Evolutionary conservation across 148 eudicot species (phyloP).

Genomic region (Polygonum aviculare): DNA sequence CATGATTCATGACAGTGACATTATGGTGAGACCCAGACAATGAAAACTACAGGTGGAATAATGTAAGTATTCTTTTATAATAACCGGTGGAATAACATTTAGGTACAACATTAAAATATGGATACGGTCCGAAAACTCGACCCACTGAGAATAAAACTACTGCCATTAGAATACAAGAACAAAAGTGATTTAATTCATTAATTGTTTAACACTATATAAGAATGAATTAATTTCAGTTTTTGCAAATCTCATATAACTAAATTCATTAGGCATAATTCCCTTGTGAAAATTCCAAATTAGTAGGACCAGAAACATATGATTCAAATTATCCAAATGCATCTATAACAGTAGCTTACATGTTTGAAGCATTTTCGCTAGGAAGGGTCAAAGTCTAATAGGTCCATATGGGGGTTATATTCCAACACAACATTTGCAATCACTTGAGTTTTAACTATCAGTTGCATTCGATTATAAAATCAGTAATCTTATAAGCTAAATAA

Average conservation of each 20-base stretch:
- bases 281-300: no score
- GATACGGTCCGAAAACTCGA: background rate
- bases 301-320: no score
- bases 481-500: no score
- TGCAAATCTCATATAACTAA: background rate
- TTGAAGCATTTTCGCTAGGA: no score
- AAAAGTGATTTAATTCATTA: background rate
- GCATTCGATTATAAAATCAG: no score
- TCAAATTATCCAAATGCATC: background rate
- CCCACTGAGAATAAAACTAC: background rate
- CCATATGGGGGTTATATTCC: no score
- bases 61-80: background rate
- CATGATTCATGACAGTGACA: conserved; percentile 5
- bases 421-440: no score
- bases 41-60: conserved; percentile 2
- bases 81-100: conserved; percentile 3
- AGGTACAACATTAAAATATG: background rate
- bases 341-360: no score
- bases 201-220: no score
- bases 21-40: conserved; percentile 6
- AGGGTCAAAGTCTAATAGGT: no score
- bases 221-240: background rate
- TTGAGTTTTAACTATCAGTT: no score
- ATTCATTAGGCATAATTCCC: background rate
- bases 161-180: background rate